Evolutionary conservation across 805 yeast genomes (phyloP), one percentile per base, ranked within the genome.

Genomic region (Kodamaea sagamina): DNA sequence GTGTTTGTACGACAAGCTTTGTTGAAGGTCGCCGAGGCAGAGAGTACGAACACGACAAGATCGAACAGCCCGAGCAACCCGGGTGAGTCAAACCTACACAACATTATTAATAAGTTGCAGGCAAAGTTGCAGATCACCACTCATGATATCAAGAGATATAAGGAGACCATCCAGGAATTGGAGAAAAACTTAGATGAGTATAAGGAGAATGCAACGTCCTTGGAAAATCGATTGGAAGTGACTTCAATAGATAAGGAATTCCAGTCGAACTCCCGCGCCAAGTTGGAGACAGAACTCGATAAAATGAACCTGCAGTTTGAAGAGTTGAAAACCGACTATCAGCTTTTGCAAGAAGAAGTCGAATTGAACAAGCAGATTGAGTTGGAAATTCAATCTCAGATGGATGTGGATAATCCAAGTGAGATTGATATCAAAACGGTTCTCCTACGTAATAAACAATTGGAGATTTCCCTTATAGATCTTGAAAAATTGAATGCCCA

Each of bases 1-100:
- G 59, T 79, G 1, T 80, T 79, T 57, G 80, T 76, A 3, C 58
- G 75, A 32, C 71, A 71, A n/a, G 43, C 61, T 1, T 47, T 68
- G 40, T 47, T 68, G 16, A 36, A 28, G 25, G 34, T 11, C 13
- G 40, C 34, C 3, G 44, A 26, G 36, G 9, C 16, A 6, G 31
- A 13, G 24, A 24, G 21, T 38, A 22, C 32, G 25, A 38, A 24
- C 32, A 37, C 34, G 4, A 38, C 41, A 3, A 28, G 41, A n/a
- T 27, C 29, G 15, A 38, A 21, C 27, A 24, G 13, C 21, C 36
- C 31, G 9, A 21, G 26, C 2, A 35, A 21, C 16, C 19, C 24
- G n/a, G 18, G 18, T 11, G 44, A 34, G 8, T 34, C 48, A 1
- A 34, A 29, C 24, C 43, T 46, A 13, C 51, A 48, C 17, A 28